Evolutionary conservation across 1,284 basidiomycete genomes (phyloP).

Genomic region (Microbotryum intermedium): DNA sequence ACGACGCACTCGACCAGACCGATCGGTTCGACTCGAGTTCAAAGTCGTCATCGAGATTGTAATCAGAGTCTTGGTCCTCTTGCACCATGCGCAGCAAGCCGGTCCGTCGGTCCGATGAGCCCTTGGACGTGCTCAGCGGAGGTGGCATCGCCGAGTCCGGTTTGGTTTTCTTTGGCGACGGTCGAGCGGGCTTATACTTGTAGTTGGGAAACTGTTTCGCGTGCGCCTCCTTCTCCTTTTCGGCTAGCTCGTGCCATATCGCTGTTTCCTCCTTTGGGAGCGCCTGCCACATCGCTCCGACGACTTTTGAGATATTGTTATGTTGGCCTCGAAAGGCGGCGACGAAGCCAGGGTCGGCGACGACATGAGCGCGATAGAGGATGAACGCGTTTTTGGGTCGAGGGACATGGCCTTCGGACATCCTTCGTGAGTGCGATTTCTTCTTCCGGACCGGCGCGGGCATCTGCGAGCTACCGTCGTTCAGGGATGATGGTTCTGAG

Average conservation of each 20-base stretch:
- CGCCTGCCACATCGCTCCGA: conserved; percentile 17
- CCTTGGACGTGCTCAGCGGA: too few relatives aligned
- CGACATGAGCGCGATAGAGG: conserved; percentile 79
- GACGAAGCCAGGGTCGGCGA: conserved; percentile 66
- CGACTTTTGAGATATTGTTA: conserved; percentile 15
- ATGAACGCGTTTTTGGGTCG: conserved; percentile 89
- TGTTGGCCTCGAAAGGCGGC: conserved; percentile 40
- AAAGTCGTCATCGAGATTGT: too few relatives aligned
- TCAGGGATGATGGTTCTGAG: not conserved
- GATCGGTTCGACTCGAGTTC: too few relatives aligned
- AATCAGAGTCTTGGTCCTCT: too few relatives aligned
- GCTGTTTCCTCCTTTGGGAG: conserved; percentile 3
- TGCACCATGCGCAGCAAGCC: too few relatives aligned
- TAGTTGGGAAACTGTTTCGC: conserved; percentile 14
- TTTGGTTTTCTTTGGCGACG: not conserved
- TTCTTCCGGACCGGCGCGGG: not conserved
- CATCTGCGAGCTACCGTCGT: too few relatives aligned
- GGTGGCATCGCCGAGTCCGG: not conserved
- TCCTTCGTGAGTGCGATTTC: conserved; percentile 16
- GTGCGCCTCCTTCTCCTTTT: conserved; percentile 19
- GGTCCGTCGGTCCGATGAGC: too few relatives aligned
- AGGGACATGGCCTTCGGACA: conserved; percentile 58
- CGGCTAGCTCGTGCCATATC: conserved; percentile 21
- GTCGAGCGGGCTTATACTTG: conserved; percentile 7
- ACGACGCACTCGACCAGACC: too few relatives aligned